These are phyloP conservation scores for Botrytis deweyae DNA, from an alignment of 2,329 filamentous ascomycete genomes.

Conservation along the genomic window DNA sequence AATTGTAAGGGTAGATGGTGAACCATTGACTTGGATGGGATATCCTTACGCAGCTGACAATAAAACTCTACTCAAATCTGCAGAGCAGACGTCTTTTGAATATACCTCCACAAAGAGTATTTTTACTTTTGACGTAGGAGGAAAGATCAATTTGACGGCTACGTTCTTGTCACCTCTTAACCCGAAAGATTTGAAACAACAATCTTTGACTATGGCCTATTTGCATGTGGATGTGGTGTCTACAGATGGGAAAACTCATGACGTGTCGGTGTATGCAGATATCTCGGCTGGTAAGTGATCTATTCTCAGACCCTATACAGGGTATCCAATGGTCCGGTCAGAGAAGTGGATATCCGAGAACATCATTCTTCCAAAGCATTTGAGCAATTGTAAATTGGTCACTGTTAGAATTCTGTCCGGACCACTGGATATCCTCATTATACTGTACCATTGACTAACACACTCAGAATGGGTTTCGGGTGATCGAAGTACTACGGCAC, in stretches of 20 bases:
- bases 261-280: slow-evolving; percentile 71
- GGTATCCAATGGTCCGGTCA: background rate
- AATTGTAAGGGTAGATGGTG: slow-evolving; percentile 65
- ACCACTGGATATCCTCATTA: background rate
- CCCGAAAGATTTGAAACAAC: slow-evolving; percentile 62
- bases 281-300: slow-evolving; percentile 61
- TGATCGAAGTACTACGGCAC: slow-evolving; percentile 52
- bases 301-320: background rate
- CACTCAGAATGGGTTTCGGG: slow-evolving; percentile 70
- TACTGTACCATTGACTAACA: background rate
- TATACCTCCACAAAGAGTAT: slow-evolving; percentile 73
- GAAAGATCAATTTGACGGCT: slow-evolving; percentile 61
- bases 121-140: slow-evolving; percentile 65
- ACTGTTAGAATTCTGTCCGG: background rate
- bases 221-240: slow-evolving; percentile 62
- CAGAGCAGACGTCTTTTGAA: slow-evolving; percentile 61
- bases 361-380: background rate
- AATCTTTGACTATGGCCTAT: slow-evolving; percentile 71
- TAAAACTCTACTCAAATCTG: slow-evolving; percentile 39
- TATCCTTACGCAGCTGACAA: slow-evolving; percentile 45
- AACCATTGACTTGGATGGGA: slow-evolving; percentile 64
- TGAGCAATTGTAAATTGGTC: background rate
- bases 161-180: slow-evolving; percentile 71
- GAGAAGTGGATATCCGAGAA: background rate
- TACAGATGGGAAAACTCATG: slow-evolving; percentile 59